Percentiles rank a stretch among this genome's conserved stretches.
Evolutionary conservation across 306 rosid genomes (phyloP).

Genomic region (Ormosia semicastrata): DNA sequence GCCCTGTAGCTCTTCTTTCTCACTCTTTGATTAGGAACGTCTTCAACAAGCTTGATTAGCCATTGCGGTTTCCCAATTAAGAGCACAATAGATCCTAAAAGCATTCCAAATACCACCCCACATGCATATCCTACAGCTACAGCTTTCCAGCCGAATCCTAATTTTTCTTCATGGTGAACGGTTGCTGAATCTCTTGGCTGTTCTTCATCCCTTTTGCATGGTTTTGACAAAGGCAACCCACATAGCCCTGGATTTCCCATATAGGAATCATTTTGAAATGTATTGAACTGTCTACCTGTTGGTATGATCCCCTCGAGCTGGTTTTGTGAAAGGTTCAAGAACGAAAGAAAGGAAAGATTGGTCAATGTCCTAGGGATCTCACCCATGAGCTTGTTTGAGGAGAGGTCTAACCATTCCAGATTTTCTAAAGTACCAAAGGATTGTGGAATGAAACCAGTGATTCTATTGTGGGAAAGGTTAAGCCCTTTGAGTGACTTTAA

Average conservation of each 20-base stretch:
- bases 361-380: slow-evolving; percentile 13
- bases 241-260: slow-evolving; percentile 11
- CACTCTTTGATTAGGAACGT: not conserved
- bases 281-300: slow-evolving; percentile 33
- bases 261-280: slow-evolving; percentile 26
- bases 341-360: not conserved
- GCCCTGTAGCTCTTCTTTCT: not conserved
- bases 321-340: slow-evolving; percentile 32
- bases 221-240: slow-evolving; percentile 24
- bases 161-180: not conserved
- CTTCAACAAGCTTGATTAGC: not conserved
- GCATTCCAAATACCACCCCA: slow-evolving; percentile 21
- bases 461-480: slow-evolving; percentile 29
- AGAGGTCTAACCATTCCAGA: slow-evolving; percentile 39
- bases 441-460: slow-evolving; percentile 28
- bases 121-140: slow-evolving; percentile 31
- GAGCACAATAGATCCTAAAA: slow-evolving; percentile 8
- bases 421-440: not conserved
- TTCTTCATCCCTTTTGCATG: not conserved
- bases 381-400: slow-evolving; percentile 14
- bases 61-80: not conserved
- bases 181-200: no score
- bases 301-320: slow-evolving; percentile 27
- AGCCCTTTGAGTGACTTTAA: slow-evolving; percentile 19
- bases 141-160: slow-evolving; percentile 27